These are phyloP conservation scores for Pseudopithomyces chartarum DNA, from an alignment of 2,329 filamentous ascomycete genomes.

Conservation along the genomic window DNA sequence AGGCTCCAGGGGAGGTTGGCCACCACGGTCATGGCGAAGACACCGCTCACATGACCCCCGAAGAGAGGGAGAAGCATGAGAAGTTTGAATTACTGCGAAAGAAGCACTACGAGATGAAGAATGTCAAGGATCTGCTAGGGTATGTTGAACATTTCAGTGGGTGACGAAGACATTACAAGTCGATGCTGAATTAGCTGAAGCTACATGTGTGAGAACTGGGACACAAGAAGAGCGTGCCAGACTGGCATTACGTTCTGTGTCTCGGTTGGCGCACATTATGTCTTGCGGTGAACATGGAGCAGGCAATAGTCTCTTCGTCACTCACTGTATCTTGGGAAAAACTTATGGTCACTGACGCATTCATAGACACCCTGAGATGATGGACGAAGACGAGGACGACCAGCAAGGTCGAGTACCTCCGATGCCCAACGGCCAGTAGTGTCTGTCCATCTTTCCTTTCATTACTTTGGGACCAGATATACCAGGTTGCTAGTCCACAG, in stretches of 20 bases:
- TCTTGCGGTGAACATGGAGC: too few relatives aligned
- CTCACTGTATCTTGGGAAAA: too few relatives aligned
- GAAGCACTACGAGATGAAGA: slow-evolving; percentile 98
- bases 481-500: not conserved
- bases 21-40: slow-evolving; percentile 67
- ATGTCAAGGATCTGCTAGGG: slow-evolving; percentile 87
- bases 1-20: slow-evolving; percentile 46
- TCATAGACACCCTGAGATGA: slow-evolving; percentile 27
- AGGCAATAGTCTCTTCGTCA: too few relatives aligned
- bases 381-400: slow-evolving; percentile 31
- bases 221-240: too few relatives aligned
- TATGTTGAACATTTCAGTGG: slow-evolving; percentile 35
- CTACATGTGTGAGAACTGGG: too few relatives aligned
- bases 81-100: slow-evolving; percentile 90
- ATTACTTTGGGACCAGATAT: not conserved
- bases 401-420: slow-evolving; percentile 12
- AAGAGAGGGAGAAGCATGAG: slow-evolving; percentile 88
- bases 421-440: slow-evolving; percentile 28
- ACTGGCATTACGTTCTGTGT: too few relatives aligned
- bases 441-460: not conserved
- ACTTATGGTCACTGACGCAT: slow-evolving; percentile 11
- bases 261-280: too few relatives aligned
- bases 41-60: slow-evolving; percentile 58
- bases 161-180: too few relatives aligned
- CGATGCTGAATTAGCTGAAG: too few relatives aligned